These are phyloP conservation scores for Mentha longifolia DNA, from an alignment of 257 asterid genomes.

Conservation along the genomic window DNA sequence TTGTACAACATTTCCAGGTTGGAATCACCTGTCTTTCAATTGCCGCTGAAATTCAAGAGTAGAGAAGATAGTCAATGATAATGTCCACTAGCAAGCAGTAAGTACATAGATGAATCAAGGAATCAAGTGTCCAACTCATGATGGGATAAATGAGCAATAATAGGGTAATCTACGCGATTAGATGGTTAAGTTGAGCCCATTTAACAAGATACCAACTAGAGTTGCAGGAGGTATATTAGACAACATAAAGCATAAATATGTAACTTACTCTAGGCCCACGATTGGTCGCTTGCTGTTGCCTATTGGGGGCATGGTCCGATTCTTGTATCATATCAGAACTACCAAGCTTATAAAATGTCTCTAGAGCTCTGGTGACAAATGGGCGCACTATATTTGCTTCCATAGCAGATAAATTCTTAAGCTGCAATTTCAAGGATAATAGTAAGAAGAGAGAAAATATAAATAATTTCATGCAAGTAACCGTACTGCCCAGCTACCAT, in stretches of 20 bases:
- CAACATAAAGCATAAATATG: constrained; percentile 8
- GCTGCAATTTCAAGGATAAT: constrained; percentile 55
- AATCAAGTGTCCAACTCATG: too few species aligned
- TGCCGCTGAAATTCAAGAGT: constrained; percentile 60
- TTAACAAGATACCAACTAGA: constrained; percentile 15
- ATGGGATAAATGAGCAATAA: too few species aligned
- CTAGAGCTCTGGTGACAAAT: constrained; percentile 82
- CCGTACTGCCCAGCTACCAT: neutral
- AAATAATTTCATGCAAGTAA: neutral
- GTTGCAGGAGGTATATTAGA: neutral
- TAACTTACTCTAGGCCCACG: constrained; percentile 83
- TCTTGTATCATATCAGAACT: constrained; percentile 82
- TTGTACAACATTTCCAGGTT: constrained; percentile 29
- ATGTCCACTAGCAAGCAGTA: neutral
- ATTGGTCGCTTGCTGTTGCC: constrained; percentile 71
- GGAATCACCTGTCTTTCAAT: constrained; percentile 68
- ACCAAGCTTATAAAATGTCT: constrained; percentile 70
- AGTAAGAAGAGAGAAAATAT: constrained; percentile 14
- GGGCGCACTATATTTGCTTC: constrained; percentile 95
- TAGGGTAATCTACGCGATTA: too few species aligned
- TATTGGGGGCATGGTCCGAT: constrained; percentile 52
- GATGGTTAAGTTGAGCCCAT: neutral
- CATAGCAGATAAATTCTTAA: constrained; percentile 91
- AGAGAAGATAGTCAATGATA: constrained; percentile 24
- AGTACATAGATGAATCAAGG: too few species aligned